Evolutionary conservation across 2,329 filamentous ascomycete species (phyloP), one percentile per base, ranked within the genome.

Genomic region (Dryadomyces quercus-mongolicae): DNA sequence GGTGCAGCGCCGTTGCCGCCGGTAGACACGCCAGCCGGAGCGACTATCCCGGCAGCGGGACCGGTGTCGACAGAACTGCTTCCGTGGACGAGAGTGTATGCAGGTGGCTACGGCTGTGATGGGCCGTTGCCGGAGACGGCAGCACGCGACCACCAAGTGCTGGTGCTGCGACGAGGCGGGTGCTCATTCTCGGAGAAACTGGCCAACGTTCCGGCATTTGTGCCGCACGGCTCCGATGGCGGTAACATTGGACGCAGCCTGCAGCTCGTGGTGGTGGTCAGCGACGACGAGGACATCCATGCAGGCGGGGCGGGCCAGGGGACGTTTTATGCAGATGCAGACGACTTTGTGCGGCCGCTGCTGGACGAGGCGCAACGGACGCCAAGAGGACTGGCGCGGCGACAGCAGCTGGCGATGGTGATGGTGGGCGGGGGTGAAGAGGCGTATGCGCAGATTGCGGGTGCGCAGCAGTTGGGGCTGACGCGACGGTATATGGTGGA

Each of bases 141-240:
- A 0, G 68, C 76, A 2, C 73, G 73, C 31, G 68, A 73, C 48
- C 75, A 95, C 68, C 84, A 95, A 52, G 74, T 97, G 56, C 82
- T 98, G 56, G 79, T 95, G 51, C 75, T 97, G 62, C 82, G 80
- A 31, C 82, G 93, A 6, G 92, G 93, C 43, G 82, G 81, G 1
- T 98, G 93, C 70, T 85, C 79, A 22, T 97, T 97, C 67, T 84
- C 80, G 40, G 71, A 85, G 31, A 98, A 98, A 67, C 71, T 97
- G 1, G 75, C 78, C 52, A 91, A 88, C 60, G 90, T 97, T n/a
- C 90, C 92, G 0, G 79, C 81, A 10, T 92, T 84, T 65, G 75
- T 82, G 1, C 83, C 86, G 0, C 73, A 75, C 0, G 66, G 73
- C 36, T 42, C 38, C 5, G n/a, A 16, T 5, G 16, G 42, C 13